Evolutionary conservation across 805 yeast species (phyloP).

Genomic region (Lipomyces sp.): DNA sequence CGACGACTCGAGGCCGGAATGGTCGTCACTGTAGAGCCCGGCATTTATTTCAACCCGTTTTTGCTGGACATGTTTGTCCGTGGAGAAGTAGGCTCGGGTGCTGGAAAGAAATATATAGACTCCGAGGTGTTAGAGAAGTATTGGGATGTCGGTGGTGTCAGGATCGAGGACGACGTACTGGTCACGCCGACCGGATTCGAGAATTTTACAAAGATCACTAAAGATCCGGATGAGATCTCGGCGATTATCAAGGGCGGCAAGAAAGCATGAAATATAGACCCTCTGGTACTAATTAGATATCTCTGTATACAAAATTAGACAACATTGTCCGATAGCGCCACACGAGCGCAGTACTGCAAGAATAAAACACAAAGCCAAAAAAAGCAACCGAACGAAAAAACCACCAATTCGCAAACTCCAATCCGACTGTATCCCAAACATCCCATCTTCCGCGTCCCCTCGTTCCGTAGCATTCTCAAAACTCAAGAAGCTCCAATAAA

Average conservation of each 20-base stretch:
- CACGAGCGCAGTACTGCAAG: too few relatives aligned
- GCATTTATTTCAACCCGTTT: constrained; percentile 83
- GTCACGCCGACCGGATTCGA: constrained; percentile 76
- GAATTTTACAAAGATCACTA: constrained; percentile 76
- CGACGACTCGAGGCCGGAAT: constrained; percentile 67
- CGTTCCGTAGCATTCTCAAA: too few relatives aligned
- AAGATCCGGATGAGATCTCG: constrained; percentile 79
- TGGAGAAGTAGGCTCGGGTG: constrained; percentile 38
- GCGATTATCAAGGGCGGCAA: constrained; percentile 61
- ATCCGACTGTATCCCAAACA: too few relatives aligned
- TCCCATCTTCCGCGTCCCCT: too few relatives aligned
- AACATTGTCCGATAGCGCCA: too few relatives aligned
- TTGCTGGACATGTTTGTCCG: constrained; percentile 63
- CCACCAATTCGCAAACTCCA: too few relatives aligned
- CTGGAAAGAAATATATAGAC: constrained; percentile 58
- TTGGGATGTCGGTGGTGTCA: constrained; percentile 91
- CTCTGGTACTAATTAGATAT: neutral
- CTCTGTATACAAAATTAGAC: neutral
- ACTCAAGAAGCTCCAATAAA: too few relatives aligned
- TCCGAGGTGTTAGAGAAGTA: constrained; percentile 66
- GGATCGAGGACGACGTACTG: constrained; percentile 90
- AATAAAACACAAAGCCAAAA: too few relatives aligned
- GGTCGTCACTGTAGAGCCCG: constrained; percentile 95
- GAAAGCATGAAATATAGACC: neutral
- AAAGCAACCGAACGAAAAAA: neutral